Base-by-base conservation (phyloP, 2,329 filamentous ascomycete genomes). In the Xylaria sp. region DNA sequence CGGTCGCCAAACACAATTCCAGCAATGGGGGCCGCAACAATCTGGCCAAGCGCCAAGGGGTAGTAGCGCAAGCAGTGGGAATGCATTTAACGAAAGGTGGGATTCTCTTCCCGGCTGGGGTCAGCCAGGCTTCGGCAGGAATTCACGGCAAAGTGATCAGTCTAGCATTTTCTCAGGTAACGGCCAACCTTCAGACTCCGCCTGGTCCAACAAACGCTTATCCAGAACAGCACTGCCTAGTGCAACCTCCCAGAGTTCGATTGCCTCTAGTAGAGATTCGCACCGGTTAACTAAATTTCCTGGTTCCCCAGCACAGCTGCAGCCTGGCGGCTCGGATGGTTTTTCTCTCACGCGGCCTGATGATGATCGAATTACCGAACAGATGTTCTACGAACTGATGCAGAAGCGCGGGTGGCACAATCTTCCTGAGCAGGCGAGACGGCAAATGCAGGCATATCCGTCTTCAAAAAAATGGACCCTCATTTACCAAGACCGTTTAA, bases 391-490 rank as follows among this genome's bases (percentile, higher is more conserved):
- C 76, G 91, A 93, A 60, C 83, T 99, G 72, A 98, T 99, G 96
- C 93, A 97, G 77, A 97, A 97, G 82, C 89, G 96, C 82, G 96
- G 95, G 72, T 98, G 94, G 93, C 96, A 97, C 82, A 97, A 97
- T 80, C 84, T 99, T 72, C 96, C 96, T 5, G 96, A 99, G 77
- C 93, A 97, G 82, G 96, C 96, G 34, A 89, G 92, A 73, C 87
- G 95, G 69, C 96, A 98, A 83, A 98, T 99, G 95, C 88, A 96
- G 81, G 94, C 94, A 43, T 98, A 99, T 78, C 93, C 94, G 15
- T 88, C 96, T 9, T 89, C 90, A 72, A 98, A 98, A 85, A 99
- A 98, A 82, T 99, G 96, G 96, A 97, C 94, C 1, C 83, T 99
- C 67, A 92, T 99, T 60, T 92, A 98, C 79, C 95, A 99, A 81